These are phyloP conservation scores for Aureobasidium pullulans DNA, from an alignment of 2,329 filamentous ascomycete genomes.

Conservation along the genomic window DNA sequence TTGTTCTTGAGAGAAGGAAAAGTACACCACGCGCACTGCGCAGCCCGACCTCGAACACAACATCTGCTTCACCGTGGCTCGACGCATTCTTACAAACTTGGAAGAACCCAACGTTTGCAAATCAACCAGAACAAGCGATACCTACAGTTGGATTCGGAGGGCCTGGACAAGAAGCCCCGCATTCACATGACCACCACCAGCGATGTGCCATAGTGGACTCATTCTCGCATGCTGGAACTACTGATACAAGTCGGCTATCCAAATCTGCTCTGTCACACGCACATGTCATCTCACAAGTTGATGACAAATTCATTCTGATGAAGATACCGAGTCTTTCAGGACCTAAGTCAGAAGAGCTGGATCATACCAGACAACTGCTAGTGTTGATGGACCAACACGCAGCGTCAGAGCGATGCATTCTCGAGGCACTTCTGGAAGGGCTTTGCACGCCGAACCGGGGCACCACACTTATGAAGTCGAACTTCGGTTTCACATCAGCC, in stretches of 20 bases:
- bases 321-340: slow-evolving; percentile 38
- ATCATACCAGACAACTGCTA: slow-evolving; percentile 33
- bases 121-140: slow-evolving; percentile 29
- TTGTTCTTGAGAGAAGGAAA: slow-evolving; percentile 27
- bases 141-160: background rate
- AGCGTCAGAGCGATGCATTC: slow-evolving; percentile 76
- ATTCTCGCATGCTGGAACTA: slow-evolving; percentile 16
- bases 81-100: slow-evolving; percentile 55
- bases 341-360: background rate
- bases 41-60: background rate
- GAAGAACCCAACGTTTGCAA: slow-evolving; percentile 70
- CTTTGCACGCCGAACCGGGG: slow-evolving; percentile 36
- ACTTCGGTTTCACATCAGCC: slow-evolving; percentile 25
- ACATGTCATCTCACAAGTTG: slow-evolving; percentile 71
- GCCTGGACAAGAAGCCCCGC: background rate
- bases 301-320: slow-evolving; percentile 79
- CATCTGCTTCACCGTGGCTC: slow-evolving; percentile 44
- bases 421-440: slow-evolving; percentile 63
- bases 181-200: background rate
- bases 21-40: background rate
- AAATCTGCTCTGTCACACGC: slow-evolving; percentile 54
- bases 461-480: slow-evolving; percentile 21
- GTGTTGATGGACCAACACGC: slow-evolving; percentile 90
- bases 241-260: slow-evolving; percentile 43
- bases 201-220: background rate